Evolutionary conservation across 2,329 filamentous ascomycete species (phyloP), one percentile per base, ranked within the genome.

Genomic region (Xylaria sp.): DNA sequence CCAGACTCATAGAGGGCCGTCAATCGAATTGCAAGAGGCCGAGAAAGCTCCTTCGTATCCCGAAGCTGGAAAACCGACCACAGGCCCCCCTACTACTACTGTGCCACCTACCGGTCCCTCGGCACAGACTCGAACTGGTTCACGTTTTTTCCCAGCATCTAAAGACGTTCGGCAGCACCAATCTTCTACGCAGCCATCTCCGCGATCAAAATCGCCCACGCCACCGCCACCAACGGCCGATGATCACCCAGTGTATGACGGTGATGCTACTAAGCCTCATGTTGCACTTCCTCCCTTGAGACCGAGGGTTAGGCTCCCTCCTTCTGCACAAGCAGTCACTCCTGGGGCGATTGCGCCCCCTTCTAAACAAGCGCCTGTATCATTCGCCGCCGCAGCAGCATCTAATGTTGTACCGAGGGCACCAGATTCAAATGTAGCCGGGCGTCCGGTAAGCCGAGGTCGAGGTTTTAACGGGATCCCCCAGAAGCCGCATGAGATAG

Each of bases 271-370:
- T 33, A 86, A 84, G 60, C 90, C 91, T 3, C 84, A 88, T 58
- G 90, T 93, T 7, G 87, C 85, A 35, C 78, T 93, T 8, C 91
- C 91, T 0, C 85, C 81, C 37, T 86, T 87, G 7, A 83, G 89
- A 56, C 91, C 92, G 31, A 85, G 92, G 25, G 93, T 98, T 11
- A 92, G 89, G 72, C 83, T 98, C 3, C 93, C 92, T 3, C 92
- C 91, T 7, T 91, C 90, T 6, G 71, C 80, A 21, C 73, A 79
- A 17, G 74, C 77, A 49, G 72, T 79, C 21, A 72, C 74, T 58
- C 73, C 79, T 46, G 77, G 79, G 37, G 72, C 67, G 8, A 67
- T 68, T 69, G 76, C 51, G 1, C 62, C 68, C 9, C 53, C 68
- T 31, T 59, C 68, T 54, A 80, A 79, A 35, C 78, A 81, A 10